phyloP scores from a whole-genome alignment of 345 rosid genomes.

The Hevea brasiliensis region DNA sequence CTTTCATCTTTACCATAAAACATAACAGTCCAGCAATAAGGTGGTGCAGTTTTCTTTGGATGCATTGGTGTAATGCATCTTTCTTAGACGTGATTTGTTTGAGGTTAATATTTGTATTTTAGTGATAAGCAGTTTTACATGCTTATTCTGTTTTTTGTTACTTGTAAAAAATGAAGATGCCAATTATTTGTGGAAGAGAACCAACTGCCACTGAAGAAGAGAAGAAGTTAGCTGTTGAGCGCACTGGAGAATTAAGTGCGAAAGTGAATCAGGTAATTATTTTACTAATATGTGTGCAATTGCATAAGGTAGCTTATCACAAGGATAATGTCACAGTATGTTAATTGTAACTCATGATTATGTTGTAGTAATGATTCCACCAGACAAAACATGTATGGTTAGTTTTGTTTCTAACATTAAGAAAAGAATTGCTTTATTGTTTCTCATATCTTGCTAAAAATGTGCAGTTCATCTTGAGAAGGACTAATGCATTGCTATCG shows the following conservation, averaged over 20 bases:
- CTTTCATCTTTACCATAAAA: background rate
- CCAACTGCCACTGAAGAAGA: constrained; percentile 86
- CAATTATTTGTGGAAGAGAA: constrained; percentile 98
- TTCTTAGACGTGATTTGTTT: background rate
- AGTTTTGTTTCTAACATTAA: background rate
- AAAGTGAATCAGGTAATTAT: constrained; percentile 88
- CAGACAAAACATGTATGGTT: background rate
- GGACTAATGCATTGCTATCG: constrained; percentile 89
- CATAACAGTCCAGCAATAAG: background rate
- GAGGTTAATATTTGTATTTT: background rate
- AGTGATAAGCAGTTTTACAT: background rate
- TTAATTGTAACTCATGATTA: background rate
- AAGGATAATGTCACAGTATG: background rate
- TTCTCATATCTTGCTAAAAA: constrained; percentile 10
- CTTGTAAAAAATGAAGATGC: constrained; percentile 49
- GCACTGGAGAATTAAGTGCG: constrained; percentile 86
- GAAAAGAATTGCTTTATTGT: background rate
- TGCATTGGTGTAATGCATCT: background rate
- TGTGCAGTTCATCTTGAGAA: constrained; percentile 90
- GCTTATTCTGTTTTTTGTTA: constrained; percentile 9
- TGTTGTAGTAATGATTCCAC: background rate
- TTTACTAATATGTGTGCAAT: constrained; percentile 13
- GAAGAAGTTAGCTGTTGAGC: constrained; percentile 73
- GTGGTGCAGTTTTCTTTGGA: background rate
- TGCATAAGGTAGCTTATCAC: constrained; percentile 2